Percentiles rank a stretch among this genome's conserved stretches.
These are phyloP conservation scores for Amauroascus verrucosus DNA, from an alignment of 2,329 filamentous ascomycete genomes.

Conservation along the genomic window DNA sequence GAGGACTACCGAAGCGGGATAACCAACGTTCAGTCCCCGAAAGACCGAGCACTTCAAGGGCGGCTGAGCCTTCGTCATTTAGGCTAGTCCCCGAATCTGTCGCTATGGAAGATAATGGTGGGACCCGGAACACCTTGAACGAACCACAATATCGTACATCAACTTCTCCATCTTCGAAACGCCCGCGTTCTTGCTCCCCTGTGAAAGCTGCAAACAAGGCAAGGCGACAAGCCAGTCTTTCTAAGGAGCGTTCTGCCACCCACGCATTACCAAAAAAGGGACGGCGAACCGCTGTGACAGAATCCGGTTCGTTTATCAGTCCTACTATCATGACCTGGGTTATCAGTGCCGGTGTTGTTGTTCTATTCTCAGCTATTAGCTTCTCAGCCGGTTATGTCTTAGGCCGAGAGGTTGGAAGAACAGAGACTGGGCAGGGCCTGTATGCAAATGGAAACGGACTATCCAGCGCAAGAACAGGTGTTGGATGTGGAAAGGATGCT, in stretches of 20 bases:
- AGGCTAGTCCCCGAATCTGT: constrained; percentile 52
- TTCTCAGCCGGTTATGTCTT: constrained; percentile 56
- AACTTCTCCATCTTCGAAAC: constrained; percentile 14
- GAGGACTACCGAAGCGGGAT: constrained; percentile 59
- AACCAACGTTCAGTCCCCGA: constrained; percentile 21
- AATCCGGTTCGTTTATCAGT: constrained; percentile 34
- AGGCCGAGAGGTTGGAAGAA: constrained; percentile 48
- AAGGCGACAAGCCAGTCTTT: constrained; percentile 24
- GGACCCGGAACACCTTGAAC: constrained; percentile 13
- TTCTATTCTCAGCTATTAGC: constrained; percentile 53
- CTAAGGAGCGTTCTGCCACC: constrained; percentile 30
- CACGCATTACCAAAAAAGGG: constrained; percentile 26
- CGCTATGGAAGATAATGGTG: constrained; percentile 28
- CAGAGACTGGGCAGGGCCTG: constrained; percentile 36
- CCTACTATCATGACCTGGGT: constrained; percentile 58
- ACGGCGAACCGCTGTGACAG: constrained; percentile 23
- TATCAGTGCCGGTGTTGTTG: constrained; percentile 54
- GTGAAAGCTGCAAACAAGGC: constrained; percentile 16
- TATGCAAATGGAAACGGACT: constrained; percentile 23
- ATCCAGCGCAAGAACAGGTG: constrained; percentile 26
- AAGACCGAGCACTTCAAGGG: constrained; percentile 16
- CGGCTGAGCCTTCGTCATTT: constrained; percentile 43
- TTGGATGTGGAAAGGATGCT: constrained; percentile 37
- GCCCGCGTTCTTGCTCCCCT: constrained; percentile 18
- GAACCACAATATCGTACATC: constrained; percentile 19